Conservation (phyloP, 305 asterid genomes). For the Fraxinus platypoda region DNA sequence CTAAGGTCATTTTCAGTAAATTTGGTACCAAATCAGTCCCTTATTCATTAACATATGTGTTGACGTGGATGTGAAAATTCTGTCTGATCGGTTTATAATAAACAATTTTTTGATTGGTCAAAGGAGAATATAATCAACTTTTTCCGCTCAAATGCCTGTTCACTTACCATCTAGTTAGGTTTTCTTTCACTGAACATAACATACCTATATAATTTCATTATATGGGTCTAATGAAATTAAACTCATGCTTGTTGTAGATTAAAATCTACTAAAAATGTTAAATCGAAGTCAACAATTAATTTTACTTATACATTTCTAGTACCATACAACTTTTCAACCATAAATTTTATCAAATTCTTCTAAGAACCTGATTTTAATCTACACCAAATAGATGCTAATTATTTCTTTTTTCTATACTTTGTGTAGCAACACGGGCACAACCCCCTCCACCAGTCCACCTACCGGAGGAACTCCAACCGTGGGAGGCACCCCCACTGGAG, state of each 20-base stretch:
- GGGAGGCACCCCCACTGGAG: conserved; percentile 30
- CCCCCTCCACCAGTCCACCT: conserved; percentile 18
- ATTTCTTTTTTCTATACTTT: not conserved
- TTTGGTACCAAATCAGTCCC: not conserved
- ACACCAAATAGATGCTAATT: not conserved
- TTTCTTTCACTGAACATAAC: not conserved
- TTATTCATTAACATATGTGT: not conserved
- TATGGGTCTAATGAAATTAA: too few species aligned
- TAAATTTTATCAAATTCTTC: not conserved
- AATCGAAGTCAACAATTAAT: too few species aligned
- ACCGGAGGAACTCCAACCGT: conserved; percentile 27
- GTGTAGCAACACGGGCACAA: not conserved
- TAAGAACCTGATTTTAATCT: not conserved
- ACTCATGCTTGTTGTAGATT: too few species aligned
- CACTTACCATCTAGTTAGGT: not conserved
- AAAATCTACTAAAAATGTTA: too few species aligned
- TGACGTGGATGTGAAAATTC: not conserved
- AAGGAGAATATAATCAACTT: not conserved
- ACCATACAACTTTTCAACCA: not conserved
- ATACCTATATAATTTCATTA: not conserved
- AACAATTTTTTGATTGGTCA: not conserved
- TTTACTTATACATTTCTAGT: not conserved
- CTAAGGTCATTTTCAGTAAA: not conserved
- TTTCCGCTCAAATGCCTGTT: not conserved
- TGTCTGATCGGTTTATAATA: not conserved